Percentiles rank a stretch among this genome's conserved stretches.
phyloP scores from a whole-genome alignment of 2,329 filamentous ascomycete genomes.

The Lasiodiplodia sp. region DNA sequence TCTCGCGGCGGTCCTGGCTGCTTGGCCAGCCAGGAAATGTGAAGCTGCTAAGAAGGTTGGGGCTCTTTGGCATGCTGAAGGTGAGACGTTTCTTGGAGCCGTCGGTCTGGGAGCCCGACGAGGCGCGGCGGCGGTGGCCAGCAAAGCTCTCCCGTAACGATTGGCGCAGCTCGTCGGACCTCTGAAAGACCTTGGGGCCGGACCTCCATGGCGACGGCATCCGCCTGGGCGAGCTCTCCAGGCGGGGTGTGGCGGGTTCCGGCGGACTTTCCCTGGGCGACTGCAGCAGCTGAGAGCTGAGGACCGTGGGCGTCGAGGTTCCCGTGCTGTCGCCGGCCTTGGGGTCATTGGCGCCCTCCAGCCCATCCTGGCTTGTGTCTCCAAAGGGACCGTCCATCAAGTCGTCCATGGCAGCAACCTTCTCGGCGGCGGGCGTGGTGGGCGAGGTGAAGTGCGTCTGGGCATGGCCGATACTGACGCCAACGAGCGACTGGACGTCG shows the following conservation, averaged over 20 bases:
- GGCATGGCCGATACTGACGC: slow-evolving; percentile 64
- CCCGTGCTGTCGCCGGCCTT: slow-evolving; percentile 11
- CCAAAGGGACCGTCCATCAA: slow-evolving; percentile 57
- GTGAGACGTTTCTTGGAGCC: slow-evolving; percentile 44
- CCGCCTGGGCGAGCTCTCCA: slow-evolving; percentile 33
- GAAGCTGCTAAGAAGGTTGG: slow-evolving; percentile 44
- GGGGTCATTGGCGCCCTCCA: slow-evolving; percentile 35
- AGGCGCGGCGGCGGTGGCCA: slow-evolving; percentile 47
- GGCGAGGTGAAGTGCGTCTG: slow-evolving; percentile 65
- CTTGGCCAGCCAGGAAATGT: slow-evolving; percentile 44
- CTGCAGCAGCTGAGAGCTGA: slow-evolving; percentile 20
- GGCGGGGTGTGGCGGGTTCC: slow-evolving; percentile 9
- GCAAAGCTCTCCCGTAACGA: slow-evolving; percentile 49
- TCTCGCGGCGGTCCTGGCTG: slow-evolving; percentile 6
- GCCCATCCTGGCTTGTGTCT: slow-evolving; percentile 43
- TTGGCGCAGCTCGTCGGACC: slow-evolving; percentile 45
- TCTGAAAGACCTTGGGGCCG: slow-evolving; percentile 46
- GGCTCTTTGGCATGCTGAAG: slow-evolving; percentile 48
- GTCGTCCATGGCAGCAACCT: slow-evolving; percentile 62
- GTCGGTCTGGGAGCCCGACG: slow-evolving; percentile 47
- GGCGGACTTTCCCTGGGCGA: slow-evolving; percentile 32
- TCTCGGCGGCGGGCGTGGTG: slow-evolving; percentile 65
- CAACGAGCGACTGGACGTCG: slow-evolving; percentile 57
- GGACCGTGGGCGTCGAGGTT: neutral
- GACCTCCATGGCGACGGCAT: slow-evolving; percentile 57